A percentile compares a stretch with the other conserved stretches of the same genome.
Evolutionary conservation across 2,329 filamentous ascomycete genomes (phyloP).

Genomic region (Aspergillus transmontanensis): DNA sequence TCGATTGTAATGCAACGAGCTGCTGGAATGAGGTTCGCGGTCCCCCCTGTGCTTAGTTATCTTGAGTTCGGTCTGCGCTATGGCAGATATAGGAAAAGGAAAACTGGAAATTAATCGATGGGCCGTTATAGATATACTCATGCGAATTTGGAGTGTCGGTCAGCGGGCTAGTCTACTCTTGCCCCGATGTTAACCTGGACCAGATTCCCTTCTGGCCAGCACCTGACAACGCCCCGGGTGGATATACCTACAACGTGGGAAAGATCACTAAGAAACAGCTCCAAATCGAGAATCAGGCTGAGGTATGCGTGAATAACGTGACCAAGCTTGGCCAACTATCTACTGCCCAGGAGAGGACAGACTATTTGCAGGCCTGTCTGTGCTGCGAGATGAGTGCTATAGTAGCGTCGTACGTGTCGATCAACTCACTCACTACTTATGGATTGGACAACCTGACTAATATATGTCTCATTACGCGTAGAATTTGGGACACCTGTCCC

Average conservation of each 20-base stretch:
- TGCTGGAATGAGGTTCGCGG: conserved; percentile 14
- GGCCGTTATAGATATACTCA: conserved; percentile 11
- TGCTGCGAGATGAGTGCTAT: no score
- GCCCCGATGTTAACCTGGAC: not conserved
- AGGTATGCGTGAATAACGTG: no score
- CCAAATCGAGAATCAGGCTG: not conserved
- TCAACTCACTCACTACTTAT: no score
- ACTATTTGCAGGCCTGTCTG: no score
- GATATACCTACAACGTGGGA: conserved; percentile 11
- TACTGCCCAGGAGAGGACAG: no score
- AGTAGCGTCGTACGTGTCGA: no score
- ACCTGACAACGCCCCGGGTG: conserved; percentile 9
- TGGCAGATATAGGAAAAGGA: not conserved
- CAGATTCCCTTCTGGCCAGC: conserved; percentile 15
- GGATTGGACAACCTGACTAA: no score
- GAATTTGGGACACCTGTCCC: no score
- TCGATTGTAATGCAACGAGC: not conserved
- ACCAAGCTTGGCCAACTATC: no score
- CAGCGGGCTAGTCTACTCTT: not conserved
- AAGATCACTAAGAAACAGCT: conserved; percentile 1
- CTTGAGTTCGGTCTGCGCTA: not conserved
- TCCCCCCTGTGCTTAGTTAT: not conserved
- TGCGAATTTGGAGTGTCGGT: conserved; percentile 12
- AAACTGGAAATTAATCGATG: not conserved
- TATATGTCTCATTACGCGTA: no score